Evolutionary conservation across 1,139 yeast species (phyloP), one percentile per base, ranked within the genome.

Genomic region (Pneumocystis sp.): DNA sequence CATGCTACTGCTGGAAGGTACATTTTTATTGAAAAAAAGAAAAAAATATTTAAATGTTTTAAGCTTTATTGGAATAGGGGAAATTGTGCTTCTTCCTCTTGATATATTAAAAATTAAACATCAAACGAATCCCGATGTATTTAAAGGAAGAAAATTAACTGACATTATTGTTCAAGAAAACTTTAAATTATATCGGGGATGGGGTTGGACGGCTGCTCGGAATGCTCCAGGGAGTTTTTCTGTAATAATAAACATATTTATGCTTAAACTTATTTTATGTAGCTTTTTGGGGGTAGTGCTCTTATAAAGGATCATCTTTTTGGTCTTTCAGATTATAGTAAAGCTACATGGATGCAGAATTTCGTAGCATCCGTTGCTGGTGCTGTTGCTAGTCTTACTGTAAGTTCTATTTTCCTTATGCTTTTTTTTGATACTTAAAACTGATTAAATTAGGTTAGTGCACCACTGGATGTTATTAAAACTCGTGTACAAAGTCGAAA

Each of bases 131-230:
- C 99, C 99, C 17, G 98, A 93, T 77, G 81, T 98, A 34, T 93
- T 93, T 83, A 86, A 85, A 77, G 99, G 99, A 72, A 87, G 98
- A 80, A 97, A 98, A 12, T 90, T 93, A 79, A 68, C 90, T 70
- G 87, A 83, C 77, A 89, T 93, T 72, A 75, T 93, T 70, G 75
- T 81, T 65, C 98, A 93, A 74, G 98, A 95, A 79, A 98, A 98
- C 31, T 82, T 89, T 69, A 90, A 93, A 56, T 81, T 93, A 73
- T 93, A 93, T 80, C 83, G 97, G 76, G 99, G 99, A 71, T 91
- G 97, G 96, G 97, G 97, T 67, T 93, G 99, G 99, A 93, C 99
- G 68, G 96, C 96, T 72, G 99, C 99, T 63, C 86, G 99, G 83
- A 93, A 93, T 75, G 97, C 97, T 2, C 99, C 99, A 57, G 99